phyloP scores from a whole-genome alignment of 768 basidiomycete genomes.

The Leccinum variicolor region DNA sequence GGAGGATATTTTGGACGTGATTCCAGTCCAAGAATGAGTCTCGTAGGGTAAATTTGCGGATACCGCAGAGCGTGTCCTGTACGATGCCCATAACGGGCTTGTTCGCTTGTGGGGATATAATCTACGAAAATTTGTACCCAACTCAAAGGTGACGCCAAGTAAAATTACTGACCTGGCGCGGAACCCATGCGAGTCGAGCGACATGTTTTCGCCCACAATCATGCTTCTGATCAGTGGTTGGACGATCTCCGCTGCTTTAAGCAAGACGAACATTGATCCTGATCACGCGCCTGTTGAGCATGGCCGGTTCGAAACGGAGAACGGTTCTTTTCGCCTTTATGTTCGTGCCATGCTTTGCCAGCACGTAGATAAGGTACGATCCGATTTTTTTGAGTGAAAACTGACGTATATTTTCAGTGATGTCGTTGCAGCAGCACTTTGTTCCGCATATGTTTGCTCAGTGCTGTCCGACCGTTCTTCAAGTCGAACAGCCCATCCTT shows the following conservation, averaged over 20 bases:
- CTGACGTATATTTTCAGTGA: too few relatives aligned
- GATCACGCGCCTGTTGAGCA: slow-evolving; percentile 84
- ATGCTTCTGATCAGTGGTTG: too few relatives aligned
- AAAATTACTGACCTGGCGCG: slow-evolving; percentile 68
- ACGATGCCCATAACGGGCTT: slow-evolving; percentile 99
- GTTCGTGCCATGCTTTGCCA: slow-evolving; percentile 95
- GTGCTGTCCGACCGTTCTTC: too few relatives aligned
- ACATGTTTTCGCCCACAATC: too few relatives aligned
- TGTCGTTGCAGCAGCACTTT: too few relatives aligned
- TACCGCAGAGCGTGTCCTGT: slow-evolving; percentile 96
- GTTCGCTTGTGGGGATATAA: slow-evolving; percentile 98
- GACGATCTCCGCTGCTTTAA: too few relatives aligned
- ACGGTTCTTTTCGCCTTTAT: slow-evolving; percentile 91
- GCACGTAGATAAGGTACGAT: slow-evolving; percentile 95
- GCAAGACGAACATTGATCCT: slow-evolving; percentile 26
- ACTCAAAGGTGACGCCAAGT: neutral
- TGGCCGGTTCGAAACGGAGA: slow-evolving; percentile 86
- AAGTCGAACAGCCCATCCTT: too few relatives aligned
- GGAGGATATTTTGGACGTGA: slow-evolving; percentile 92
- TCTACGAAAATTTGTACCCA: slow-evolving; percentile 44
- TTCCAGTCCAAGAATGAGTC: slow-evolving; percentile 96
- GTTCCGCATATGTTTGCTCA: too few relatives aligned
- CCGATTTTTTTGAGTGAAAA: neutral
- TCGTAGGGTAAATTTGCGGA: slow-evolving; percentile 94
- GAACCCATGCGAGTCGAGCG: slow-evolving; percentile 99